Evolutionary conservation across 495 filamentous ascomycete species (phyloP).

Genomic region (Articulospora tetracladia): DNA sequence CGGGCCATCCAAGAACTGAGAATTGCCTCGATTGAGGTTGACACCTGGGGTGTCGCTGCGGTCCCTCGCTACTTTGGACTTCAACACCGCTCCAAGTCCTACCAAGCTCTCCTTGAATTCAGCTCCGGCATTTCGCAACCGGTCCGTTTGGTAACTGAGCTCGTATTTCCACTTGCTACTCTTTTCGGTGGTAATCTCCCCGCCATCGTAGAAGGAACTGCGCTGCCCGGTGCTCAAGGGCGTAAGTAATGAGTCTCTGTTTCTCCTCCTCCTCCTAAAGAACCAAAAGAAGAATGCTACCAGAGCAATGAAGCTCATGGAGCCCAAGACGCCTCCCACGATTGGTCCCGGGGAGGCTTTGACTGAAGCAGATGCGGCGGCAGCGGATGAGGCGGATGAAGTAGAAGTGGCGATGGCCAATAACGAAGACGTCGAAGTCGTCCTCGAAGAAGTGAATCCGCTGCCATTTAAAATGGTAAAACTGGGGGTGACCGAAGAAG

Average conservation of each 20-base stretch:
- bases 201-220: conserved; percentile 34
- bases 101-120: conserved; percentile 18
- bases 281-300: conserved; percentile 44
- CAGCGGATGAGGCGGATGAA: conserved; percentile 13
- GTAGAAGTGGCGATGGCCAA: conserved; percentile 12
- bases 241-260: conserved; percentile 40
- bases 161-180: conserved; percentile 33
- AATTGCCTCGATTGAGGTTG: conserved; percentile 46
- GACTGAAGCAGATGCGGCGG: conserved; percentile 8
- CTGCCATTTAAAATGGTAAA: not conserved
- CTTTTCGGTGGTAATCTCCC: conserved; percentile 37
- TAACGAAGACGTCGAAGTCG: conserved; percentile 1
- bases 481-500: conserved; percentile 8
- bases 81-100: conserved; percentile 30
- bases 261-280: conserved; percentile 39
- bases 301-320: conserved; percentile 38
- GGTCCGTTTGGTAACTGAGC: conserved; percentile 30
- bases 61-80: conserved; percentile 24
- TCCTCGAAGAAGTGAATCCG: conserved; percentile 12
- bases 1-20: conserved; percentile 42
- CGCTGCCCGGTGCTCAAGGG: conserved; percentile 33
- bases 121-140: conserved; percentile 31
- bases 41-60: conserved; percentile 36
- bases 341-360: conserved; percentile 28
- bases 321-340: conserved; percentile 47